Evolutionary conservation across 805 yeast species (phyloP), one percentile per base, ranked within the genome.

Genomic region (Candida xiaguanensis): DNA sequence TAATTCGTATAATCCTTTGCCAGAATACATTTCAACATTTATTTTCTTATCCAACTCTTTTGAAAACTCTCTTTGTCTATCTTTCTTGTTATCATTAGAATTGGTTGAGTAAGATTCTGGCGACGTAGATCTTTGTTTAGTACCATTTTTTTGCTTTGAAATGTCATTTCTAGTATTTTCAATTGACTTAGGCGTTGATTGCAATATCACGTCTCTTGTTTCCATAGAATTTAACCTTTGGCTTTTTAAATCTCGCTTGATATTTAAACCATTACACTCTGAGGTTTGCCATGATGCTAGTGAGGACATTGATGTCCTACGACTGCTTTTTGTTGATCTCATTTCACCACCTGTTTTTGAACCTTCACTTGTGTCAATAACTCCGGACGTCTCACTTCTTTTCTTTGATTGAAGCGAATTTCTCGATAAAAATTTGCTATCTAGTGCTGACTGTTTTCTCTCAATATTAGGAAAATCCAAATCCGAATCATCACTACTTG

Each of bases 1-100:
- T n/a, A 34, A 34, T 25, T 34, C 30, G 15, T 34, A 34, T 17
- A 34, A 25, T 7, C 36, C 36, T 16, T 34, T 34, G n/a, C 36
- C 36, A 3, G 36, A 34, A 25, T 34, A 34, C 18, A 34, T 14
- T 34, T 34, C 36, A 7, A 32, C 19, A 6, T 14, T 28, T 4
- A n/a, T 22, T 23, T 15, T 32, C 11, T 15, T 32, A 4, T 20
- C n/a, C n/a, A n/a, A n/a, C 27, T 8, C 13, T 22, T 17, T 22
- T 15, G n/a, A 13, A 5, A 31, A 13, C 24, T 32, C 22, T 9
- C 15, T 5, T 15, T 24, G 7, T 15, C 29, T 14, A 12, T 14
- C 14, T 23, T 13, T 9, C 4, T 19, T 19, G 15, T 16, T 12
- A 13, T 16, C 3, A 5, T 29, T 22, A 5, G 16, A 5, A 12